Evolutionary conservation across 169 alveolate species (phyloP), one percentile per base, ranked within the genome.

Genomic region (Haemoproteus tartakovskyi): DNA sequence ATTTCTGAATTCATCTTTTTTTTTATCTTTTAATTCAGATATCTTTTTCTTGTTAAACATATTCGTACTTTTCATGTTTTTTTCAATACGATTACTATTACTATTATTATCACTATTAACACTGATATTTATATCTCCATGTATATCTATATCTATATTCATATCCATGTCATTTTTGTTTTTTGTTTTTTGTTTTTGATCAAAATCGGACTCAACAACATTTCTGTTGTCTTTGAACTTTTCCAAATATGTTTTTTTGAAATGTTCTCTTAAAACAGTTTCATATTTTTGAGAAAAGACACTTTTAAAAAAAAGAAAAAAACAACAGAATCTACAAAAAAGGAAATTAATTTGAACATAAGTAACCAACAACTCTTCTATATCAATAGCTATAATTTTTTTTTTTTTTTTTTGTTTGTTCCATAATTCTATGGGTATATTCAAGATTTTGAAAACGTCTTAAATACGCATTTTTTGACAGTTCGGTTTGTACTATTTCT

Each of bases 221-320:
- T 74, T 30, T n/a, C 84, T 45, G 16, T 74, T 74, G 12, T 59
- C 59, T 27, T 59, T 74, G 47, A 74, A 74, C 21, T 50, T 37
- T 47, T 43, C 61, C 22, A 56, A 56, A 45, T 56, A 74, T 6
- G 3, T 11, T 2, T 47, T 54, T 30, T 52, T 56, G 27, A 46
- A 26, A 14, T 59, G 43, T 26, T 59, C 78, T 19, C 33, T 74
- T 9, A 56, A 45, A 45, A 74, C 59, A 6, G 36, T 45, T 21
- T 74, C 84, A 43, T 74, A 74, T 48, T 74, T 74, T 45, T 74
- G 84, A 14, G 62, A 29, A 57, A 60, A 74, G 12, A 74, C 61
- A 57, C 59, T 74, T 74, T 74, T 56, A 50, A 74, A 74, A 21
- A 74, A 74, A 43, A 56, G 24, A 38, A 74, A 43, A 57, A 56